phyloP scores from a whole-genome alignment of 2,329 filamentous ascomycete species.

The Colletotrichum lentis region DNA sequence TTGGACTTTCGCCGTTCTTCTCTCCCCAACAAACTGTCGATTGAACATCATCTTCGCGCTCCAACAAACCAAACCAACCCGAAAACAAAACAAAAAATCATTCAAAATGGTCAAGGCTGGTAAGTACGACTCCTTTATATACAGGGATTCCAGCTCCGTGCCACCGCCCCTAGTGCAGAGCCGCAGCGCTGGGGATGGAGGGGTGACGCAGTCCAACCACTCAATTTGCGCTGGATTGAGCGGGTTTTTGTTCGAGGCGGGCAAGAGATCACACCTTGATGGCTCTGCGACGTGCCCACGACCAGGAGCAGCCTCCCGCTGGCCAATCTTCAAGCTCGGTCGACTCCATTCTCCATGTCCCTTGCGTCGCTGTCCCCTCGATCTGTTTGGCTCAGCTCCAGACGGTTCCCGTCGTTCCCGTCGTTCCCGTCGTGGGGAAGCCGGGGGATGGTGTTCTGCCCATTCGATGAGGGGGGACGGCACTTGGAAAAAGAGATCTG shows the following conservation, averaged over 20 bases:
- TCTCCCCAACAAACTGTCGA: slow-evolving; percentile 22
- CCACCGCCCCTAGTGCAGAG: slow-evolving; percentile 26
- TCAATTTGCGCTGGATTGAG: slow-evolving; percentile 63
- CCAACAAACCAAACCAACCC: slow-evolving; percentile 36
- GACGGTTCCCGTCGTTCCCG: slow-evolving; percentile 20
- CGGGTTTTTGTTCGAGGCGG: slow-evolving; percentile 56
- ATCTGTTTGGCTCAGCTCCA: slow-evolving; percentile 18
- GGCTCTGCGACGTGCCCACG: slow-evolving; percentile 39
- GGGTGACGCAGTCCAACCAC: slow-evolving; percentile 43
- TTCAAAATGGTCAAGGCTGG: slow-evolving; percentile 99
- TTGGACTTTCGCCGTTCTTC: slow-evolving; percentile 23
- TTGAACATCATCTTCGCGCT: slow-evolving; percentile 16
- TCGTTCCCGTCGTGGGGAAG: slow-evolving; percentile 29
- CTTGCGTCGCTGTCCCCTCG: slow-evolving; percentile 21
- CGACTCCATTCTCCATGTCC: slow-evolving; percentile 23
- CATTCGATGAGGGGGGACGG: not conserved
- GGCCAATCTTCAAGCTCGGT: slow-evolving; percentile 32
- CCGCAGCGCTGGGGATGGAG: slow-evolving; percentile 38
- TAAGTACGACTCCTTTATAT: slow-evolving; percentile 60
- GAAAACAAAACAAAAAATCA: slow-evolving; percentile 53
- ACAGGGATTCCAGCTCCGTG: slow-evolving; percentile 38
- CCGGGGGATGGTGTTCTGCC: slow-evolving; percentile 1
- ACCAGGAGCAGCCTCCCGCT: slow-evolving; percentile 20
- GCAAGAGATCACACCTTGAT: slow-evolving; percentile 45
- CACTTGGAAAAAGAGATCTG: not conserved